Base-by-base conservation (phyloP, 1,139 yeast species). In the Pneumocystis carinii region DNA sequence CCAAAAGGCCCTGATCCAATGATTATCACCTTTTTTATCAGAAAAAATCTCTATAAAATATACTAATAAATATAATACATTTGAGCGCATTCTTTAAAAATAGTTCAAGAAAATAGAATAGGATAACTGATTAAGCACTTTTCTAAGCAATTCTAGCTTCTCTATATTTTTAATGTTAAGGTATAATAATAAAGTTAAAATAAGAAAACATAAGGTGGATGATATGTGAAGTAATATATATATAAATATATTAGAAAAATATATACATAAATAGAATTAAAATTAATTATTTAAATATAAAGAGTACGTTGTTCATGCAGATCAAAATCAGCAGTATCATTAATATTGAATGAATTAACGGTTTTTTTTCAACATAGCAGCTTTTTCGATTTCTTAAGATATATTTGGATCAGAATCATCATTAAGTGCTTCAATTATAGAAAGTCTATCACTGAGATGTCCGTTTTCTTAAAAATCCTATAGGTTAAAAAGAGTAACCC, bases 1-100 rank as follows among this genome's bases (percentile, higher is more conserved):
- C 57, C 27, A 12, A 42, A 37, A 15, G 42, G 59, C 6, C 62
- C 55, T 5, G 66, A 61, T 3, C 63, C 59, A 3, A 63, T 39
- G 35, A 60, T 57, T 12, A 17, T 24, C 1, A 48, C 59, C 59
- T 61, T 61, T 59, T 60, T 58, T 29, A 15, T 58, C 24, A 39
- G 38, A 55, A 41, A 19, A 39, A 15, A 5, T 15, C 3, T 10
- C 19, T 57, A 35, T 29, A 17, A 19, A 62, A 24, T 10, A 36
- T 32, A 10, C 60, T 48, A 32, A 59, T 32, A 10, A 27, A 37
- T 1, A n/a, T n/a, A 37, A 24, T 41, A 39, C 35, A 12, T 42
- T 24, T 19, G 58, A 48, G 14, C 24, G 55, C 55, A 48, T 48
- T 48, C 10, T 48, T 2, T 24, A 0, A 24, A 48, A 48, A 48